These are phyloP conservation scores for Pilaira anomala DNA, from an alignment of 192 early-diverging fungal genomes.

Conservation along the genomic window DNA sequence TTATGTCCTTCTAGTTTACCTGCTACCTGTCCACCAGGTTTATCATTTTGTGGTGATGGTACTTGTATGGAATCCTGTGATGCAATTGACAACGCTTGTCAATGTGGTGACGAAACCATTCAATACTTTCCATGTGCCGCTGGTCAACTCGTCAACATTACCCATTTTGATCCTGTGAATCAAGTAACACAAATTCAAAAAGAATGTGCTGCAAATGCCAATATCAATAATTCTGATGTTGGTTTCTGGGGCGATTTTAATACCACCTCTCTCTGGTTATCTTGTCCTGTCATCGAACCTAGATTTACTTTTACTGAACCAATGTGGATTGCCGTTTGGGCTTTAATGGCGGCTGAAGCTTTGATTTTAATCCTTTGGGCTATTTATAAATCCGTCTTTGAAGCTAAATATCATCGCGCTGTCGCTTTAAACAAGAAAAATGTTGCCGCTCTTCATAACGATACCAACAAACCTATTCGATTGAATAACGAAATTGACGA, in stretches of 20 bases:
- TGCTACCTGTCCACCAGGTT: constrained; percentile 36
- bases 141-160: constrained; percentile 42
- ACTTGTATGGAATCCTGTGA: constrained; percentile 45
- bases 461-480: constrained; percentile 19
- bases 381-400: constrained; percentile 42
- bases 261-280: constrained; percentile 40
- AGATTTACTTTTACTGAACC: constrained; percentile 48
- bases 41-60: constrained; percentile 55
- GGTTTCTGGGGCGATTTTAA: constrained; percentile 16
- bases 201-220: constrained; percentile 24
- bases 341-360: constrained; percentile 42
- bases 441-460: not conserved
- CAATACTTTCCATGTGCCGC: constrained; percentile 50
- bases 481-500: constrained; percentile 19
- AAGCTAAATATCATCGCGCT: constrained; percentile 23
- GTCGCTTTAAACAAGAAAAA: constrained; percentile 1
- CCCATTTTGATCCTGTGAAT: constrained; percentile 47
- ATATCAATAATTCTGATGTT: constrained; percentile 2
- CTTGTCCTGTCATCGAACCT: constrained; percentile 46
- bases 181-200: constrained; percentile 32
- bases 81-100: constrained; percentile 47
- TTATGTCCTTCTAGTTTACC: constrained; percentile 47
- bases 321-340: constrained; percentile 56
- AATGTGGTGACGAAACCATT: constrained; percentile 40
- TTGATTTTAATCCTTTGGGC: constrained; percentile 49